Evolutionary conservation across 1,139 yeast species (phyloP).

Genomic region (Arxiozyma slooffiae): DNA sequence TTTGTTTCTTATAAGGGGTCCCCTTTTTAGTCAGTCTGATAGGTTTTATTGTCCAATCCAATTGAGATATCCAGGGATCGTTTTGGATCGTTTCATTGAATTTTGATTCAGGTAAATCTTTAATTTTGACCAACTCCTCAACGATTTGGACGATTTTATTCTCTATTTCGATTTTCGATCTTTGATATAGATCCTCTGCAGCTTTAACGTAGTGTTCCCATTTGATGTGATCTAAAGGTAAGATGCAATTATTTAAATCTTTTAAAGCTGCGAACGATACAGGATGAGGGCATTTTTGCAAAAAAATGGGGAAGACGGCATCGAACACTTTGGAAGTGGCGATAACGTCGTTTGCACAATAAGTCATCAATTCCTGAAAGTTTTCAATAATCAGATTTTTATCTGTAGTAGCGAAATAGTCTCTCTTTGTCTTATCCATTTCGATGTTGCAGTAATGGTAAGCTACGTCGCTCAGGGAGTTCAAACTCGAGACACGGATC

Average conservation of each 20-base stretch:
- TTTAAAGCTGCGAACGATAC: constrained; percentile 85
- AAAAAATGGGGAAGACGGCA: constrained; percentile 60
- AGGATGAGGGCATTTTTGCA: constrained; percentile 75
- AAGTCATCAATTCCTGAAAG: constrained; percentile 54
- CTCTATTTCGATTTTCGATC: constrained; percentile 48
- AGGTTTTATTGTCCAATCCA: constrained; percentile 74
- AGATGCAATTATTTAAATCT: constrained; percentile 62
- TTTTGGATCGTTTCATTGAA: constrained; percentile 13
- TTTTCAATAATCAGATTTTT: constrained; percentile 46
- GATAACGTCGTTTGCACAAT: constrained; percentile 79
- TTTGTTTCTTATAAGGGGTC: constrained; percentile 67
- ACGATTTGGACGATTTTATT: constrained; percentile 52
- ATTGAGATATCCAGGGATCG: constrained; percentile 86
- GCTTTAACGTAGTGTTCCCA: constrained; percentile 68
- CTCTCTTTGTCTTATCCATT: constrained; percentile 60
- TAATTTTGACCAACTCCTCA: constrained; percentile 42
- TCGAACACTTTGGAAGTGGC: constrained; percentile 65
- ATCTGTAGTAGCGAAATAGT: constrained; percentile 49
- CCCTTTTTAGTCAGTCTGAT: constrained; percentile 60
- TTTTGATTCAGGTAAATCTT: constrained; percentile 27
- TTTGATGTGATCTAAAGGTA: constrained; percentile 58
- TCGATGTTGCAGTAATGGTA: constrained; percentile 63
- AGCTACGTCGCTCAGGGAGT: constrained; percentile 76
- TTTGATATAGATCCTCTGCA: constrained; percentile 60
- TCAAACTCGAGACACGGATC: constrained; percentile 66